A percentile compares a stretch with the other conserved stretches of the same genome.
phyloP scores from a whole-genome alignment of 2,329 filamentous ascomycete species.

The Parafenestella ontariensis region DNA sequence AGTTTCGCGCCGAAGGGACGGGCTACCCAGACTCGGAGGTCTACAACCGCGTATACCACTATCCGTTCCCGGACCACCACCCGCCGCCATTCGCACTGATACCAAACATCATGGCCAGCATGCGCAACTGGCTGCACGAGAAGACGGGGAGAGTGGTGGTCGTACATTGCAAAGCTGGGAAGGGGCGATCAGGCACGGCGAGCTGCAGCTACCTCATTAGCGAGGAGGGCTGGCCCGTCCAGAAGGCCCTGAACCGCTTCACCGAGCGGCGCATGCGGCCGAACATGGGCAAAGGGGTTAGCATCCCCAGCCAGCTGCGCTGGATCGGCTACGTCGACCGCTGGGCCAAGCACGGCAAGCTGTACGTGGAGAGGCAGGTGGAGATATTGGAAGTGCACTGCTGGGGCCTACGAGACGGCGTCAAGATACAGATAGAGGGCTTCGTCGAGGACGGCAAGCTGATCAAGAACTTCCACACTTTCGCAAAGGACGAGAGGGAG shows the following conservation, averaged over 20 bases:
- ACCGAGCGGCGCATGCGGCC: constrained; percentile 89
- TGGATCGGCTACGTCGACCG: constrained; percentile 89
- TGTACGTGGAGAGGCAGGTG: constrained; percentile 80
- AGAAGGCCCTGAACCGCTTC: constrained; percentile 70
- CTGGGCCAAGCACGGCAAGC: constrained; percentile 78
- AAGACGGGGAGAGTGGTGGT: constrained; percentile 73
- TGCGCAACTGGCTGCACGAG: constrained; percentile 80
- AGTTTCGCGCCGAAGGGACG: constrained; percentile 95
- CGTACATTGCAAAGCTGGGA: constrained; percentile 97
- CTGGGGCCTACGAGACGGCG: constrained; percentile 86
- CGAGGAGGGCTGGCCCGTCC: constrained; percentile 75
- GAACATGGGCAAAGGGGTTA: constrained; percentile 86
- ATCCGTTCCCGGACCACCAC: constrained; percentile 96
- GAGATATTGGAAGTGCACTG: constrained; percentile 89
- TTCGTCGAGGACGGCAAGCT: constrained; percentile 88
- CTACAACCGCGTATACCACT: constrained; percentile 84
- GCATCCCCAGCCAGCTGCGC: constrained; percentile 88
- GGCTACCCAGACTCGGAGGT: constrained; percentile 93
- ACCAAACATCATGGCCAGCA: constrained; percentile 86
- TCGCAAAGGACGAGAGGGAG: constrained; percentile 73
- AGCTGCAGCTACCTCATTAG: constrained; percentile 89
- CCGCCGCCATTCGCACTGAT: constrained; percentile 91
- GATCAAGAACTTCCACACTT: constrained; percentile 84
- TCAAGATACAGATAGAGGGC: constrained; percentile 85
- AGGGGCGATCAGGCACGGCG: constrained; percentile 88